phyloP scores from a whole-genome alignment of 2,329 filamentous ascomycete species.

The Teratosphaeria gauchensis region DNA sequence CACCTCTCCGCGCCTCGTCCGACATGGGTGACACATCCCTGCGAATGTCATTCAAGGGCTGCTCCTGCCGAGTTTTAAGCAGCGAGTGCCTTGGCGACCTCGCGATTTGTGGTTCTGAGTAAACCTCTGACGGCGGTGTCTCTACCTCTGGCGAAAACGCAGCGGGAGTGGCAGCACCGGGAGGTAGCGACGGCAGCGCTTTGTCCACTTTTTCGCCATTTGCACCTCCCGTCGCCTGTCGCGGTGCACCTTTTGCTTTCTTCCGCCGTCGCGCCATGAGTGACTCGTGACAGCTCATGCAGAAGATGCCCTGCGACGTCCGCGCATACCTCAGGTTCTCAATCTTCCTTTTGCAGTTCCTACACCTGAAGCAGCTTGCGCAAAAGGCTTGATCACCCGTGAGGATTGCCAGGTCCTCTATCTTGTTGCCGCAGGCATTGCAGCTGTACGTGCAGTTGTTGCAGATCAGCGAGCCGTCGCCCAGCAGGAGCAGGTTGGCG shows the following conservation, averaged over 20 bases:
- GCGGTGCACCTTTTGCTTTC: constrained; percentile 51
- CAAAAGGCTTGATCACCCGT: constrained; percentile 98
- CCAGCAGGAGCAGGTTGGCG: constrained; percentile 90
- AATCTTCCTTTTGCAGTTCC: constrained; percentile 98
- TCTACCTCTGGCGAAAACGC: constrained; percentile 50
- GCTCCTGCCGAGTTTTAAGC: constrained; percentile 17
- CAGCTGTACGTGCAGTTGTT: constrained; percentile 99
- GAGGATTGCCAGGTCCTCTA: constrained; percentile 92
- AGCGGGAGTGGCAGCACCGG: constrained; percentile 56
- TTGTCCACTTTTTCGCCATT: constrained; percentile 55
- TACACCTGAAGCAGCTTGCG: constrained; percentile 90
- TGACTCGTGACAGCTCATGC: constrained; percentile 97
- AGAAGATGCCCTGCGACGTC: constrained; percentile 97
- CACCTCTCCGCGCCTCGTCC: constrained; percentile 25
- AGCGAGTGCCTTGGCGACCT: constrained; percentile 29
- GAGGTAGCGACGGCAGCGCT: constrained; percentile 81
- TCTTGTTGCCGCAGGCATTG: constrained; percentile 92
- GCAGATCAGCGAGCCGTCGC: constrained; percentile 95
- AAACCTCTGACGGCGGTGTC: constrained; percentile 49
- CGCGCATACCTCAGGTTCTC: constrained; percentile 96
- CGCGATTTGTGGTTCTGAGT: constrained; percentile 60
- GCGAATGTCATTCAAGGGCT: constrained; percentile 14
- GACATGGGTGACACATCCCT: constrained; percentile 28
- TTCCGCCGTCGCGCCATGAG: constrained; percentile 88
- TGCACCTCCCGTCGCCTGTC: constrained; percentile 45